Evolutionary conservation across 1,139 yeast species (phyloP).

Genomic region (Wickerhamomyces sp.): DNA sequence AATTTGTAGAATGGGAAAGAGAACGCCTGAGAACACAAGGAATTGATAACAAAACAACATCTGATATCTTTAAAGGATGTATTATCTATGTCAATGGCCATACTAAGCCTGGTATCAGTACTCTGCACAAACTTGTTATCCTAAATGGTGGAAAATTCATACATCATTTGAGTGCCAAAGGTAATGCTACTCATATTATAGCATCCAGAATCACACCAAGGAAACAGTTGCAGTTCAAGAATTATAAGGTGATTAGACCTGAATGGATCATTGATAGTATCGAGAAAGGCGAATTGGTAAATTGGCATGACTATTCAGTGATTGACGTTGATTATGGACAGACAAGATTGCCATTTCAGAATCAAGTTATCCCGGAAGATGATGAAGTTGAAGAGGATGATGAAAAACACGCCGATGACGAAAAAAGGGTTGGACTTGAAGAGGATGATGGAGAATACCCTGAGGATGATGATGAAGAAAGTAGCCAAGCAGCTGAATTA

Average conservation of each 20-base stretch:
- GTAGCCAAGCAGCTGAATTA: slow-evolving; percentile 8
- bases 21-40: slow-evolving; percentile 29
- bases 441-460: slow-evolving; percentile 1
- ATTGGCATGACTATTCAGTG: slow-evolving; percentile 68
- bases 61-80: slow-evolving; percentile 57
- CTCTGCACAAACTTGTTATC: slow-evolving; percentile 66
- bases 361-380: slow-evolving; percentile 2
- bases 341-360: slow-evolving; percentile 28
- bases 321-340: slow-evolving; percentile 51
- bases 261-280: slow-evolving; percentile 76
- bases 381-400: slow-evolving; percentile 1
- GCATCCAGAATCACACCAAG: slow-evolving; percentile 77
- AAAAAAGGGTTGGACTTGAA: not conserved
- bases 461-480: slow-evolving; percentile 4
- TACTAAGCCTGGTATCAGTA: slow-evolving; percentile 71
- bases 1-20: slow-evolving; percentile 45
- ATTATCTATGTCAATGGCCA: slow-evolving; percentile 78
- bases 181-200: slow-evolving; percentile 77
- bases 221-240: slow-evolving; percentile 58
- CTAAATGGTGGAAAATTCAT: slow-evolving; percentile 77
- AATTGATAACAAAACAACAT: slow-evolving; percentile 9
- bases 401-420: not conserved
- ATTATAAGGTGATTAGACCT: slow-evolving; percentile 75
- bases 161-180: slow-evolving; percentile 62
- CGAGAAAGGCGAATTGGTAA: slow-evolving; percentile 38